Conservation (phyloP, 257 asterid species). For the Gentiana straminea region DNA sequence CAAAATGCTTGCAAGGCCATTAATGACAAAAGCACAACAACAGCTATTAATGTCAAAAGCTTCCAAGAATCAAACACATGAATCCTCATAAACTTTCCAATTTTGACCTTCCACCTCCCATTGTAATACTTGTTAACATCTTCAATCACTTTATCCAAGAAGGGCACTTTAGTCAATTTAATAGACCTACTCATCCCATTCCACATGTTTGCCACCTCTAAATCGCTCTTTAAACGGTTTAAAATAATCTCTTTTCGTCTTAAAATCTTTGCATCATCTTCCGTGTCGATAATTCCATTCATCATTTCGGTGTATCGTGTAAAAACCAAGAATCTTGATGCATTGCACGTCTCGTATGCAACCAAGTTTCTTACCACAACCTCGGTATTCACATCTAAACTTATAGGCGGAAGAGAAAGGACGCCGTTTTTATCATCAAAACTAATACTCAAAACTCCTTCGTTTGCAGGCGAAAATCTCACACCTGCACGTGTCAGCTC, state of each 20-base stretch:
- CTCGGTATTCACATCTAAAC: slow-evolving; percentile 38
- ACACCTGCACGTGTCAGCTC: slow-evolving; percentile 47
- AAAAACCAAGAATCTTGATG: slow-evolving; percentile 38
- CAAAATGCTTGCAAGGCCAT: slow-evolving; percentile 51
- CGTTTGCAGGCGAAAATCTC: slow-evolving; percentile 18
- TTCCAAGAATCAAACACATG: slow-evolving; percentile 60
- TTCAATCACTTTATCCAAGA: slow-evolving; percentile 42
- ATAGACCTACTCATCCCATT: slow-evolving; percentile 58
- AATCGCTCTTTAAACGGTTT: slow-evolving; percentile 43
- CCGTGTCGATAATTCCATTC: slow-evolving; percentile 56
- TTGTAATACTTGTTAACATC: slow-evolving; percentile 50
- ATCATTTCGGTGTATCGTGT: slow-evolving; percentile 54
- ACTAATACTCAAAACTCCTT: slow-evolving; percentile 31
- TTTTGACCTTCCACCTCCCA: slow-evolving; percentile 42
- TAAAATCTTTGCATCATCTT: slow-evolving; percentile 36
- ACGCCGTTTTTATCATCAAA: slow-evolving; percentile 25
- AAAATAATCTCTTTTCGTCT: slow-evolving; percentile 41
- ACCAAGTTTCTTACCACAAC: slow-evolving; percentile 43
- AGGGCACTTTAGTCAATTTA: slow-evolving; percentile 55
- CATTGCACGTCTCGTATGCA: slow-evolving; percentile 48
- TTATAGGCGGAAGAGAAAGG: slow-evolving; percentile 27
- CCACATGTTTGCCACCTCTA: slow-evolving; percentile 28
- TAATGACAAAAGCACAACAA: slow-evolving; percentile 31
- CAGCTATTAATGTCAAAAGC: slow-evolving; percentile 36
- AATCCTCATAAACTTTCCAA: slow-evolving; percentile 28